phyloP scores from a whole-genome alignment of 2,329 filamentous ascomycete species.

The Sporothrix brunneoviolacea region DNA sequence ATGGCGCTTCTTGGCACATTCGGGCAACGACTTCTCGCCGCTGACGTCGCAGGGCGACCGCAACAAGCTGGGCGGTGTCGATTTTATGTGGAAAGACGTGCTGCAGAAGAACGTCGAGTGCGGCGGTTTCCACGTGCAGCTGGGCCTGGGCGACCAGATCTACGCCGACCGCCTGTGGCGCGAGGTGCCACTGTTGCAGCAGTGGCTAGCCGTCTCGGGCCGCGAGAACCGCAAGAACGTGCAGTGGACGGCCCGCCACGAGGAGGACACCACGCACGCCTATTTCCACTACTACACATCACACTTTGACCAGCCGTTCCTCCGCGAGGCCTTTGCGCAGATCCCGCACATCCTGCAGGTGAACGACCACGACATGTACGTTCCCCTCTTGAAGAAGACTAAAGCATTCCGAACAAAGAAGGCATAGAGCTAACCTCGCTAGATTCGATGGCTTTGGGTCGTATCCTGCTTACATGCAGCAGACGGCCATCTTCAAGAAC shows the following conservation, averaged over 20 bases:
- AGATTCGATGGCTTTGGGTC: constrained; percentile 97
- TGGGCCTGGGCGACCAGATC: constrained; percentile 89
- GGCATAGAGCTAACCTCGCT: neutral
- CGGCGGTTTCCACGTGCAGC: constrained; percentile 88
- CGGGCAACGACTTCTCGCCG: constrained; percentile 90
- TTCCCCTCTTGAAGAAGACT: too few species aligned
- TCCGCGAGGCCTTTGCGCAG: constrained; percentile 93
- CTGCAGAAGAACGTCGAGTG: constrained; percentile 96
- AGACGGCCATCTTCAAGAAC: constrained; percentile 95
- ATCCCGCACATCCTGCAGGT: constrained; percentile 91
- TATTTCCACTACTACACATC: constrained; percentile 99
- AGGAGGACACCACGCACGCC: constrained; percentile 91
- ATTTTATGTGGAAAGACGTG: constrained; percentile 99
- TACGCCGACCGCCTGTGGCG: constrained; percentile 96
- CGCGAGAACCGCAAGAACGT: constrained; percentile 89
- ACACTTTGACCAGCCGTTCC: constrained; percentile 92
- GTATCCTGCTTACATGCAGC: constrained; percentile 97
- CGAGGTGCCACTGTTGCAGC: constrained; percentile 85
- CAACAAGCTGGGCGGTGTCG: constrained; percentile 76
- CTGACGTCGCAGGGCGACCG: constrained; percentile 82
- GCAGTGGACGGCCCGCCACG: constrained; percentile 86
- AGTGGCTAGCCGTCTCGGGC: constrained; percentile 89
- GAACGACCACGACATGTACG: constrained; percentile 97
- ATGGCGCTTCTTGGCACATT: constrained; percentile 95
- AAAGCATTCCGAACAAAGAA: too few species aligned